These are phyloP conservation scores for Lachancea sp. DNA, from an alignment of 805 yeast genomes.

Conservation along the genomic window DNA sequence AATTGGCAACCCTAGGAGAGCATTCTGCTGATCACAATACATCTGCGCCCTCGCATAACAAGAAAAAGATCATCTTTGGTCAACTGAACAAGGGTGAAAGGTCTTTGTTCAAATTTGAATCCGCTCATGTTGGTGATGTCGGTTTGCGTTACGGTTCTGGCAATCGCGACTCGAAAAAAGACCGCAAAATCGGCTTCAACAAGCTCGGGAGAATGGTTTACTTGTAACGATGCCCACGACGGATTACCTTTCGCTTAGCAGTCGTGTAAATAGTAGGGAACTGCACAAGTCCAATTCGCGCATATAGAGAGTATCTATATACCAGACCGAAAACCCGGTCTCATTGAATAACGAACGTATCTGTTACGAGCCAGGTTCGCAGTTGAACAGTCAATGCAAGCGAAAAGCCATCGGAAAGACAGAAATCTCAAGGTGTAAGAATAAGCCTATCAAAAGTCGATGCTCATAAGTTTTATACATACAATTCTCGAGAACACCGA, in stretches of 20 bases:
- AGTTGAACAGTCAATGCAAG: too few relatives aligned
- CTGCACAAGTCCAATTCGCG: background rate
- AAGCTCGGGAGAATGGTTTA: constrained; percentile 52
- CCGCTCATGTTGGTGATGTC: constrained; percentile 73
- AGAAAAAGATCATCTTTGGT: constrained; percentile 44
- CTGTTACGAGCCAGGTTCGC: too few relatives aligned
- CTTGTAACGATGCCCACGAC: constrained; percentile 11
- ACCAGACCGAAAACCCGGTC: too few relatives aligned
- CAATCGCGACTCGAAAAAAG: constrained; percentile 79
- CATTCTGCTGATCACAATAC: constrained; percentile 35
- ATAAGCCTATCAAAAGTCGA: too few relatives aligned
- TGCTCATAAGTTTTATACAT: too few relatives aligned
- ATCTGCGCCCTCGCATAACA: constrained; percentile 23
- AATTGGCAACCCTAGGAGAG: constrained; percentile 54
- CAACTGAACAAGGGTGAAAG: constrained; percentile 63
- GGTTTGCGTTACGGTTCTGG: constrained; percentile 92
- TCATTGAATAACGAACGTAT: too few relatives aligned
- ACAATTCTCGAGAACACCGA: too few relatives aligned
- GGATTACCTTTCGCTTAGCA: background rate
- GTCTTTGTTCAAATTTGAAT: constrained; percentile 63
- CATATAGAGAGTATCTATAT: background rate
- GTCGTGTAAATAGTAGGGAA: constrained; percentile 2
- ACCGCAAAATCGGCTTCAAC: constrained; percentile 68
- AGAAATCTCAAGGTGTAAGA: too few relatives aligned
- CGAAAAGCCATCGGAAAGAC: too few relatives aligned